Evolutionary conservation across 2,329 filamentous ascomycete genomes (phyloP), one percentile per base, ranked within the genome.

Genomic region (Amauroascus niger): DNA sequence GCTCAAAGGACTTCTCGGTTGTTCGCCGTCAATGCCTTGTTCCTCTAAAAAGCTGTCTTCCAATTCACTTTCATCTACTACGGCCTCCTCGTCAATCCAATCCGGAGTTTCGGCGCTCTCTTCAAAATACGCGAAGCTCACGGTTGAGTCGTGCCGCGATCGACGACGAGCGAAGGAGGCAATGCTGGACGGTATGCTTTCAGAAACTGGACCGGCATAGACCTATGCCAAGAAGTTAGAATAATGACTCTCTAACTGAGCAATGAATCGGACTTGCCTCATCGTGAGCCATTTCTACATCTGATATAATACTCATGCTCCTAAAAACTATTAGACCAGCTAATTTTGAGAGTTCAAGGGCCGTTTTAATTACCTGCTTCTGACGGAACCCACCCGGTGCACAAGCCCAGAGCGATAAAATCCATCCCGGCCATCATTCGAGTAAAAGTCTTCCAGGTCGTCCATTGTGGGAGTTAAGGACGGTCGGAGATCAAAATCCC

Each of bases 221-320:
- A 95, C 80, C 78, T 80, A 58, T 55, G 49, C 48, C 22, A 26
- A 16, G 24, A 11, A 14, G 43, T 53, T 24, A 47, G 14, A 39
- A 41, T 49, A 18, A 45, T 30, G 48, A 45, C 33, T 55, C 50
- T 53, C 47, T 50, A 37, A 51, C 14, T n/a, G n/a, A 22, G n/a
- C 32, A 16, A 22, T 13, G 8, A n/a, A n/a, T n/a, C n/a, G 60
- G 55, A 63, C 71, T 51, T 65, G 93, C 87, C 80, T 97, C 91
- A 67, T 95, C 88, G 49, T 94, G 88, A 18, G 93, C 91, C 93
- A 98, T 97, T 68, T 96, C 91, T n/a, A 97, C 90, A 69, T 95
- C 88, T 61, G 88, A 88, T 62, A 95, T 84, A 61, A 96, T 84
- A 70, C 88, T 95, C 24, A 55, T 46, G 22, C 54, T 60, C 30